Conservation (phyloP, 768 basidiomycete species). For the Hygrocybe punicea region DNA sequence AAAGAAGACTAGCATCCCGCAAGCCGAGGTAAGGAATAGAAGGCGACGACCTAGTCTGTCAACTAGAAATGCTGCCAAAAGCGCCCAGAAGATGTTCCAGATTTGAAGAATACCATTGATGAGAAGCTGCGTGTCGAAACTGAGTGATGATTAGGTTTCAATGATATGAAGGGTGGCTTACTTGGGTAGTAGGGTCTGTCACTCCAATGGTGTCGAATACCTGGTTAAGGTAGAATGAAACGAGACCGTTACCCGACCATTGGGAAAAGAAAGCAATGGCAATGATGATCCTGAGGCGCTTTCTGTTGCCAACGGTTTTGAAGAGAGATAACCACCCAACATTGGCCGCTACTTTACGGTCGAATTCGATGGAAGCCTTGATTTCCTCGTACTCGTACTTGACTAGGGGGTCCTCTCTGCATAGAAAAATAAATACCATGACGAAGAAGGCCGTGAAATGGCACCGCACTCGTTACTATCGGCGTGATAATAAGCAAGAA, state of each 20-base stretch:
- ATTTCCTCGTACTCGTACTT: slow-evolving; percentile 78
- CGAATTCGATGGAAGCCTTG: slow-evolving; percentile 69
- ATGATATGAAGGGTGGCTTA: slow-evolving; percentile 12
- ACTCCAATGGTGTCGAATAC: slow-evolving; percentile 70
- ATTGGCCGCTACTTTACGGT: slow-evolving; percentile 50
- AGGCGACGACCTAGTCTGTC: slow-evolving; percentile 68
- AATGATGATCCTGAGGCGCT: slow-evolving; percentile 72
- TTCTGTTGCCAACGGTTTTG: slow-evolving; percentile 65
- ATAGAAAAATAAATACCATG: neutral
- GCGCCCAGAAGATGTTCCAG: slow-evolving; percentile 70
- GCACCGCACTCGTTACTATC: slow-evolving; percentile 56
- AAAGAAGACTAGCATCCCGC: slow-evolving; percentile 65
- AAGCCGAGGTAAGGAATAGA: slow-evolving; percentile 60
- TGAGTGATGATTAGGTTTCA: neutral
- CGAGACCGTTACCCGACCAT: slow-evolving; percentile 83
- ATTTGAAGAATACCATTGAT: slow-evolving; percentile 85
- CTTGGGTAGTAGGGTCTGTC: slow-evolving; percentile 50
- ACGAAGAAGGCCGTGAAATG: neutral
- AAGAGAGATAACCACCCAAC: slow-evolving; percentile 71
- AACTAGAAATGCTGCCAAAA: slow-evolving; percentile 54
- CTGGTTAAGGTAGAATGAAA: slow-evolving; percentile 76
- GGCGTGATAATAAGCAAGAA: slow-evolving; percentile 80
- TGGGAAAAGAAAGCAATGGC: slow-evolving; percentile 81
- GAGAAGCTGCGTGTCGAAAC: slow-evolving; percentile 47
- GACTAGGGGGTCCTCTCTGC: slow-evolving; percentile 62